These are phyloP conservation scores for Trichomonas vaginalis DNA, from an alignment of 208 protist genomes.

Conservation along the genomic window DNA sequence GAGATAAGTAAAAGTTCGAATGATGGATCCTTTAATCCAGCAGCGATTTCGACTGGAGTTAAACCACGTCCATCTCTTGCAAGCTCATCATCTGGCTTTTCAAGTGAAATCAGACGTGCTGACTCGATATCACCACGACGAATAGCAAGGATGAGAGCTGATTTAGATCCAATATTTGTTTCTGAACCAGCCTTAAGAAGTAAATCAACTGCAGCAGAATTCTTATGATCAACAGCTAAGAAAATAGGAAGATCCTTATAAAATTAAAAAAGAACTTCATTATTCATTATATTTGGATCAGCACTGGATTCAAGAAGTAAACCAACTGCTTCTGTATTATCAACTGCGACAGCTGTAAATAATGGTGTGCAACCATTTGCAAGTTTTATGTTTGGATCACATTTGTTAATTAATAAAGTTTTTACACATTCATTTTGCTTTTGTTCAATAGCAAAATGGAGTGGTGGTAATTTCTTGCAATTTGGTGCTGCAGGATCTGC, in stretches of 20 bases:
- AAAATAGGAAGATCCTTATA: background rate
- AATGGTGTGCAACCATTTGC: background rate
- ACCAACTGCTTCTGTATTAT: background rate
- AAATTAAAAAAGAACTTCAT: background rate
- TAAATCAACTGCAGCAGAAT: background rate
- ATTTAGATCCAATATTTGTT: background rate
- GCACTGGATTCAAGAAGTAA: background rate
- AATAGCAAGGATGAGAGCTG: background rate
- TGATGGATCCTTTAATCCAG: background rate
- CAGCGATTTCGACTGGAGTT: background rate
- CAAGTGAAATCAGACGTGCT: background rate
- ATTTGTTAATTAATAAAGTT: background rate
- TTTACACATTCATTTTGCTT: background rate
- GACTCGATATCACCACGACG: background rate
- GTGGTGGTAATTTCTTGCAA: background rate
- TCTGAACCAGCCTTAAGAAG: background rate
- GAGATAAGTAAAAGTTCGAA: background rate
- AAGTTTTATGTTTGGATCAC: background rate
- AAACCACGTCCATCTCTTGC: background rate
- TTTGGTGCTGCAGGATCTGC: background rate
- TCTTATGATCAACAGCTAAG: background rate
- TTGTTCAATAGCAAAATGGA: background rate
- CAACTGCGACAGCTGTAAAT: background rate
- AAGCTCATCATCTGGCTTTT: background rate
- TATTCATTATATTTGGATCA: background rate